Conservation (phyloP, 2,329 filamentous ascomycete genomes). For the Ascochyta koolunga region DNA sequence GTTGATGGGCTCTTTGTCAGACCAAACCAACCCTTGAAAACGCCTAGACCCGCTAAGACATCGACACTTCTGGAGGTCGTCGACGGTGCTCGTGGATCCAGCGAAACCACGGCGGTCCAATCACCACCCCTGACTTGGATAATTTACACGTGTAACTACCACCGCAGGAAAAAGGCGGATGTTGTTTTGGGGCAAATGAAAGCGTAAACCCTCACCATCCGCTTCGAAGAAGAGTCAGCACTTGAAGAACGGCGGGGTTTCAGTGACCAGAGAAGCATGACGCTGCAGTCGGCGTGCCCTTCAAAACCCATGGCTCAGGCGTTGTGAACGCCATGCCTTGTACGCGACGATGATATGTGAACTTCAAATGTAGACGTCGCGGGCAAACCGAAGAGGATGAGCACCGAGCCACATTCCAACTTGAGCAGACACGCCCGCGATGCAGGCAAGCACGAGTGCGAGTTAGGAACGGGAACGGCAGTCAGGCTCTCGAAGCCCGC, state of each 20-base stretch:
- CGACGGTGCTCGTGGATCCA: conserved; percentile 15
- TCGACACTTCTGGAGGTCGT: conserved; percentile 15
- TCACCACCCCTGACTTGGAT: neutral
- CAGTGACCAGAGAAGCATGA: neutral
- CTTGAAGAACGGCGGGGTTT: neutral
- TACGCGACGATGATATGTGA: conserved; percentile 4
- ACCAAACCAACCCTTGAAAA: conserved; percentile 10
- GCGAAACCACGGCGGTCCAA: conserved; percentile 8
- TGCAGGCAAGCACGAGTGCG: conserved; percentile 4
- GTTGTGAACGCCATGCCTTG: neutral
- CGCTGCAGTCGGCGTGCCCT: neutral
- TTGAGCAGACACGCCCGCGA: neutral
- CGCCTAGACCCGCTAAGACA: conserved; percentile 18
- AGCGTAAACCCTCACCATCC: neutral
- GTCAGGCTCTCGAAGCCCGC: neutral
- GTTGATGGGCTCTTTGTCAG: conserved; percentile 15
- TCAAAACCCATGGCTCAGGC: neutral
- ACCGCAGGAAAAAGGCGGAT: neutral
- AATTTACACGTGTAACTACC: neutral
- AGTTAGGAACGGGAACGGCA: conserved; percentile 12
- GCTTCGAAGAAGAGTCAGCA: neutral
- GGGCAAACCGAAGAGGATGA: neutral
- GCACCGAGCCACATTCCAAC: neutral
- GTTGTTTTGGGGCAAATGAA: neutral
- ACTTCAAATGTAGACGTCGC: neutral